Evolutionary conservation across 371 early-diverging fungal species (phyloP).

Genomic region (Mucor racemosus): DNA sequence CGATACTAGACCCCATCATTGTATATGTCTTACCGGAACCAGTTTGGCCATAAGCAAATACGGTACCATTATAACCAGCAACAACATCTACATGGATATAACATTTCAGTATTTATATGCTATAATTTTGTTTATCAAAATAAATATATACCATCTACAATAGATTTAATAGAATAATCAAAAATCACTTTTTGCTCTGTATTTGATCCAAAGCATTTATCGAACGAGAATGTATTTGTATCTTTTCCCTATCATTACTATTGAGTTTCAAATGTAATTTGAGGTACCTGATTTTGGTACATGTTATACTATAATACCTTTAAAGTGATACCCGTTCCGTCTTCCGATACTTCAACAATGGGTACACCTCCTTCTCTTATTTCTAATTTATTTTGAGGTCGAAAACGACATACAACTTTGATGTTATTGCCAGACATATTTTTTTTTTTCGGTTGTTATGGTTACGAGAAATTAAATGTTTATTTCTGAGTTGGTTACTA

Average conservation of each 20-base stretch:
- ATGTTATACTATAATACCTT: conserved; percentile 62
- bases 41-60: conserved; percentile 98
- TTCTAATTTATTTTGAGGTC: conserved; percentile 94
- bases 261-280: conserved; percentile 74
- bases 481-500: background rate
- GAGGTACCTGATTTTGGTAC: conserved; percentile 59
- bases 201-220: conserved; percentile 84
- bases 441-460: background rate
- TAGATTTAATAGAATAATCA: conserved; percentile 86
- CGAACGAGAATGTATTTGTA: conserved; percentile 86
- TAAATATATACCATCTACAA: conserved; percentile 81
- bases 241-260: conserved; percentile 82
- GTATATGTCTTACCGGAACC: conserved; percentile 99
- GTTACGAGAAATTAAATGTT: background rate
- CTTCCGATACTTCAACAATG: conserved; percentile 83
- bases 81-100: conserved; percentile 58
- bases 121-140: background rate
- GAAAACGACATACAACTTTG: conserved; percentile 96
- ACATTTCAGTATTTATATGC: background rate
- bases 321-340: conserved; percentile 77
- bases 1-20: conserved; percentile 98
- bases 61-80: conserved; percentile 94
- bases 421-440: conserved; percentile 83
- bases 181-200: conserved; percentile 85
- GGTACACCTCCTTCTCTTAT: conserved; percentile 87